Conservation (phyloP, 129 eudicot species). For the Logfia minima region DNA sequence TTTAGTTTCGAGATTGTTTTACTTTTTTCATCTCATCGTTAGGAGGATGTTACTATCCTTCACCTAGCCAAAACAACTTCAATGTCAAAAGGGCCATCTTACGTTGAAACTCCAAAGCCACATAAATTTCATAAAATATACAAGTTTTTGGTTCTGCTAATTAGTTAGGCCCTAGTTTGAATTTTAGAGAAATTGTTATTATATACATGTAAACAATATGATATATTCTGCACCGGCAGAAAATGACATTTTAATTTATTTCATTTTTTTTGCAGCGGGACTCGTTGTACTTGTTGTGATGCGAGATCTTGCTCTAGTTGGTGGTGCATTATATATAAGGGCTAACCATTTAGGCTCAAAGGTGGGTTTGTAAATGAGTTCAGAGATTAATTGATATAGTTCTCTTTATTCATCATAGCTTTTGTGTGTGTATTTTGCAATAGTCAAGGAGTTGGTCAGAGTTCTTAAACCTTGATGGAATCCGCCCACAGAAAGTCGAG, state of each 20-base stretch:
- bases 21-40: neutral
- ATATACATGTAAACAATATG: neutral
- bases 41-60: neutral
- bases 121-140: neutral
- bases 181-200: too few species aligned
- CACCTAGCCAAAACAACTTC: neutral
- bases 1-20: neutral
- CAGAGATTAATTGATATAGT: neutral
- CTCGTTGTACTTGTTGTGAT: slow-evolving; percentile 79
- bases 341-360: slow-evolving; percentile 68
- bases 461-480: slow-evolving; percentile 85
- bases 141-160: neutral
- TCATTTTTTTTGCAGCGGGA: slow-evolving; percentile 64
- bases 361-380: slow-evolving; percentile 39
- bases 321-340: slow-evolving; percentile 89
- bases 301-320: slow-evolving; percentile 86
- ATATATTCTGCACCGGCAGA: neutral
- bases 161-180: neutral
- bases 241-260: neutral
- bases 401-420: slow-evolving; percentile 5
- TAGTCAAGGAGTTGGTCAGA: slow-evolving; percentile 79
- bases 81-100: neutral
- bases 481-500: slow-evolving; percentile 75
- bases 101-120: neutral
- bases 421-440: slow-evolving; percentile 10